Evolutionary conservation across 2,329 filamentous ascomycete species (phyloP).

Genomic region (Fusarium ambrosium): DNA sequence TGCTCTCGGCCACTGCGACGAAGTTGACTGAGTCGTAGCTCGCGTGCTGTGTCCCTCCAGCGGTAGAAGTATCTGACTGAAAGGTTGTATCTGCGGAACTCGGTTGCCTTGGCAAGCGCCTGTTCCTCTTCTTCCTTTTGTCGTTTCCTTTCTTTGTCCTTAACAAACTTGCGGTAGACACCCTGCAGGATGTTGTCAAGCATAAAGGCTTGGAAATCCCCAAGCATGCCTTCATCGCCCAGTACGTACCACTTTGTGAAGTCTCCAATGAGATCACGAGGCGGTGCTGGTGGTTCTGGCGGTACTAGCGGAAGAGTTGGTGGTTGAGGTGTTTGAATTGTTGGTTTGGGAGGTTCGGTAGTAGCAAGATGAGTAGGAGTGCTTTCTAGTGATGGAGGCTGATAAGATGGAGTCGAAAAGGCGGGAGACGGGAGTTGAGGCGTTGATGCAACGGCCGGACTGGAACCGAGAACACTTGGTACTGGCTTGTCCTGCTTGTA

Average conservation of each 20-base stretch:
- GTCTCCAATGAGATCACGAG: conserved; percentile 60
- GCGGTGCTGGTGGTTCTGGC: conserved; percentile 38
- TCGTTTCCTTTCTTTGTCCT: conserved; percentile 57
- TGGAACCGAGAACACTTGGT: conserved; percentile 8
- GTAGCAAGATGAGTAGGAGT: conserved; percentile 12
- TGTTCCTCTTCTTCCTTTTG: conserved; percentile 63
- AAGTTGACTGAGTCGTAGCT: conserved; percentile 63
- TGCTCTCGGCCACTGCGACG: conserved; percentile 66
- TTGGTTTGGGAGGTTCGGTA: background rate
- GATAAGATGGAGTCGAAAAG: conserved; percentile 9
- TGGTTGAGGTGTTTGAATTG: conserved; percentile 18
- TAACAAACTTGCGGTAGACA: conserved; percentile 57
- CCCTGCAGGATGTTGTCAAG: conserved; percentile 60
- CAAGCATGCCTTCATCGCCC: conserved; percentile 67
- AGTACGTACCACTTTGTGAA: conserved; percentile 68
- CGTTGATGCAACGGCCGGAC: background rate
- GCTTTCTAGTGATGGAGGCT: background rate
- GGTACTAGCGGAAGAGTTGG: conserved; percentile 20
- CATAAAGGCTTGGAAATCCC: conserved; percentile 62
- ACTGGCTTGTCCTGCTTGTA: conserved; percentile 14
- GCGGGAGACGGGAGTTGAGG: conserved; percentile 30
- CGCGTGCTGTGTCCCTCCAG: conserved; percentile 66
- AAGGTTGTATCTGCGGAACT: conserved; percentile 65
- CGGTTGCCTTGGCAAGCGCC: conserved; percentile 60
- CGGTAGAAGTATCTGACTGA: conserved; percentile 68